Conservation (phyloP, 1,139 yeast species). For the Taiozyma sp. region DNA sequence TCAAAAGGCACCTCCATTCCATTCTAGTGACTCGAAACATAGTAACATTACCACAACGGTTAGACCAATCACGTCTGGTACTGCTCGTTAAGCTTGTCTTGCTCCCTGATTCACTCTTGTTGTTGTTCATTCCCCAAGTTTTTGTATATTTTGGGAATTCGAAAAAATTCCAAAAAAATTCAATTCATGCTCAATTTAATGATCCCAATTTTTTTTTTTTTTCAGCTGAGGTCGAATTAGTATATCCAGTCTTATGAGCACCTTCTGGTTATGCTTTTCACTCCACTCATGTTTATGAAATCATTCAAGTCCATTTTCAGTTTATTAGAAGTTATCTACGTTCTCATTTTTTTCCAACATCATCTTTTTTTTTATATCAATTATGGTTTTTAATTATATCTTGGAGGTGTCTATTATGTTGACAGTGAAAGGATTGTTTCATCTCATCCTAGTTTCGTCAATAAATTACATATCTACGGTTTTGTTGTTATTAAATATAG, state of each 20-base stretch:
- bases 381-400: neutral
- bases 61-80: neutral
- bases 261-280: neutral
- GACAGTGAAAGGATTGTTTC: neutral
- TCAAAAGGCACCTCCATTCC: neutral
- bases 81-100: neutral
- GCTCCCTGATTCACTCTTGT: neutral
- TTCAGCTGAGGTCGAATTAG: neutral
- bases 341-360: neutral
- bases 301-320: neutral
- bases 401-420: neutral
- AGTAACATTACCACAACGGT: neutral
- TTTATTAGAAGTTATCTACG: neutral
- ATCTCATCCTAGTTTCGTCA: neutral
- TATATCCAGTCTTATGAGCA: neutral
- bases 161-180: neutral
- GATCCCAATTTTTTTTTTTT: neutral
- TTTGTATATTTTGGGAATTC: neutral
- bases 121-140: neutral
- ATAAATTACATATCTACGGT: neutral
- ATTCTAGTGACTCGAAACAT: neutral
- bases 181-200: slow-evolving; percentile 1
- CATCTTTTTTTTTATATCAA: neutral
- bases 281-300: neutral
- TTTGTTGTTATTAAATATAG: neutral